Evolutionary conservation across 2,329 filamentous ascomycete species (phyloP).

Genomic region (Beauveria sp.): DNA sequence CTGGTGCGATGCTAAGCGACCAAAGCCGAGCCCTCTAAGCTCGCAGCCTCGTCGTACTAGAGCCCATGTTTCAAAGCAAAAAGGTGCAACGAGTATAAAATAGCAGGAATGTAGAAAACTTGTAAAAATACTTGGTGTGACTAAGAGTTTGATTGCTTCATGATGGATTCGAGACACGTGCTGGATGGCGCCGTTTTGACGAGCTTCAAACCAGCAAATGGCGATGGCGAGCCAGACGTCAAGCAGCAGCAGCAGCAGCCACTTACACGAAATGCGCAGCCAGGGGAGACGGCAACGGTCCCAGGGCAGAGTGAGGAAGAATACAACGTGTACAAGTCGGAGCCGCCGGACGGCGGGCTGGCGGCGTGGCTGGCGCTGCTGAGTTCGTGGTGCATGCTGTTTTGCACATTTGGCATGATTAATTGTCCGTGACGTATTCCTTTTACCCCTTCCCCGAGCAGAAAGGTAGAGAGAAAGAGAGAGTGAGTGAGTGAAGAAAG

Average conservation of each 20-base stretch:
- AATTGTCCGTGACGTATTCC: constrained; percentile 15
- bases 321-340: not conserved
- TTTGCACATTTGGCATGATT: constrained; percentile 25
- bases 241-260: too few species aligned
- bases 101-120: not conserved
- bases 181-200: too few species aligned
- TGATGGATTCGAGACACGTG: too few species aligned
- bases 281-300: too few species aligned
- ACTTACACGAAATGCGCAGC: too few species aligned
- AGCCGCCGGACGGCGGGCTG: constrained; percentile 39
- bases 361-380: constrained; percentile 44
- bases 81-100: not conserved
- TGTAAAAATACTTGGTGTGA: too few species aligned
- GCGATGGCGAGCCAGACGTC: too few species aligned
- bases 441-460: too few species aligned
- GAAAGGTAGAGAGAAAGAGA: not conserved
- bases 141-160: too few species aligned
- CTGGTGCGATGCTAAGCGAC: constrained; percentile 8
- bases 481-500: too few species aligned
- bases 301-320: not conserved
- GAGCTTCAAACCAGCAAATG: too few species aligned
- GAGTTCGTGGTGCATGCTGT: constrained; percentile 25
- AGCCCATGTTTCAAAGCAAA: not conserved
- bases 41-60: not conserved
- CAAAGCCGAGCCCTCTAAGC: not conserved